Evolutionary conservation across 805 yeast genomes (phyloP).

Genomic region (Myxozyma melibiosi): DNA sequence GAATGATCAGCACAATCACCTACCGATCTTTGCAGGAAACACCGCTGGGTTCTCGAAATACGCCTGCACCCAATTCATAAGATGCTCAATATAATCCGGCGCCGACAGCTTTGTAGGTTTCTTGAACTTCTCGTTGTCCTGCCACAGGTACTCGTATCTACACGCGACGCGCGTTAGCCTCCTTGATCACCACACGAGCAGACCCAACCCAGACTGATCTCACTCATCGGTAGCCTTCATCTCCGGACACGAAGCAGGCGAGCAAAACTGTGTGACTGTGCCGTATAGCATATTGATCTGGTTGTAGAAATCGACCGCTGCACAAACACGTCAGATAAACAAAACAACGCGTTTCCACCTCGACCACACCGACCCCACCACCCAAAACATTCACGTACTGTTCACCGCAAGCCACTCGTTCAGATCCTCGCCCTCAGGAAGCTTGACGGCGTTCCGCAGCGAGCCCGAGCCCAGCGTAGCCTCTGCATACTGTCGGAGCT

Average conservation of each 20-base stretch:
- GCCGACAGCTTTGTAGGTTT: slow-evolving; percentile 89
- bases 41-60: slow-evolving; percentile 85
- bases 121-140: slow-evolving; percentile 62
- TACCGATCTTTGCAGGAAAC: slow-evolving; percentile 84
- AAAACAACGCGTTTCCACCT: not conserved
- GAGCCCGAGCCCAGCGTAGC: slow-evolving; percentile 93
- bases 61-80: slow-evolving; percentile 95
- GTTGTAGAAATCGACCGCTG: slow-evolving; percentile 92
- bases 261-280: slow-evolving; percentile 92
- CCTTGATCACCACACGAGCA: no score
- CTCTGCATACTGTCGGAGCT: slow-evolving; percentile 81
- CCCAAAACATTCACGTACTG: slow-evolving; percentile 30
- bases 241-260: slow-evolving; percentile 90
- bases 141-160: slow-evolving; percentile 84
- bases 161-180: not conserved
- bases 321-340: not conserved
- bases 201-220: slow-evolving; percentile 19
- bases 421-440: slow-evolving; percentile 88
- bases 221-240: slow-evolving; percentile 98
- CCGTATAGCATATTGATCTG: slow-evolving; percentile 97
- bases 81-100: slow-evolving; percentile 89
- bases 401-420: slow-evolving; percentile 97
- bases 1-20: no score
- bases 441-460: slow-evolving; percentile 85
- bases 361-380: not conserved